These are phyloP conservation scores for Epichloe hybrida DNA, from an alignment of 2,329 filamentous ascomycete species.

Conservation along the genomic window DNA sequence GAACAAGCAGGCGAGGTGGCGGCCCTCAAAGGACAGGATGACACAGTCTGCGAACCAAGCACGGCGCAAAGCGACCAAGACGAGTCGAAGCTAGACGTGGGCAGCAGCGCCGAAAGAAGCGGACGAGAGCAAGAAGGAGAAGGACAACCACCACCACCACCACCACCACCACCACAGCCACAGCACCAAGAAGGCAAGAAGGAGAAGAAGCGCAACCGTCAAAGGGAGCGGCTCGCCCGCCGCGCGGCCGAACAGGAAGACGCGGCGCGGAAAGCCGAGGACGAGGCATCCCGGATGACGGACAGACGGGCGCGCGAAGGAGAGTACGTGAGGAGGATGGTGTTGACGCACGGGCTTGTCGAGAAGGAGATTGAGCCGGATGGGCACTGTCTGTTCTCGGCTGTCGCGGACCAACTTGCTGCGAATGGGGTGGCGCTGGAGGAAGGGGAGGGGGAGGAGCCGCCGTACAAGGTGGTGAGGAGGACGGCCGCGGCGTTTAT, in stretches of 20 bases:
- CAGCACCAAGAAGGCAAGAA: conserved; percentile 29
- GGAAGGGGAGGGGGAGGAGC: conserved; percentile 6
- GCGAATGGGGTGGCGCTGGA: background rate
- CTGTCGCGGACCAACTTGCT: conserved; percentile 20
- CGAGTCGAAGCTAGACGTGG: conserved; percentile 1
- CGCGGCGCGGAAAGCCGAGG: conserved; percentile 50
- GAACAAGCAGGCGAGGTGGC: conserved; percentile 50
- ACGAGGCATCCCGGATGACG: conserved; percentile 62
- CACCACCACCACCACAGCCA: too few species aligned
- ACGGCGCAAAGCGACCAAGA: background rate
- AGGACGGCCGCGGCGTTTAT: conserved; percentile 68
- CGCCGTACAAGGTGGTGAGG: conserved; percentile 53
- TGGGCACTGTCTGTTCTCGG: conserved; percentile 89
- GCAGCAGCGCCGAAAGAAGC: too few species aligned
- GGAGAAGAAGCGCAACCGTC: conserved; percentile 62
- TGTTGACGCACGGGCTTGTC: conserved; percentile 48
- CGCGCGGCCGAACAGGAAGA: conserved; percentile 75
- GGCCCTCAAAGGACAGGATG: conserved; percentile 13
- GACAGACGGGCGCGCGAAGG: conserved; percentile 55
- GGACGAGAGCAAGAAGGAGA: background rate
- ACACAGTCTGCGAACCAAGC: background rate
- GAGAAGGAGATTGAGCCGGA: conserved; percentile 78
- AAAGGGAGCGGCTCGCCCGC: conserved; percentile 81
- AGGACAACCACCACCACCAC: too few species aligned
- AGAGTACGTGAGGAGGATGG: conserved; percentile 53